A percentile compares a stretch with the other conserved stretches of the same genome.
Evolutionary conservation across 1,284 basidiomycete genomes (phyloP).

Genomic region (Gastroboletus turbinatus): DNA sequence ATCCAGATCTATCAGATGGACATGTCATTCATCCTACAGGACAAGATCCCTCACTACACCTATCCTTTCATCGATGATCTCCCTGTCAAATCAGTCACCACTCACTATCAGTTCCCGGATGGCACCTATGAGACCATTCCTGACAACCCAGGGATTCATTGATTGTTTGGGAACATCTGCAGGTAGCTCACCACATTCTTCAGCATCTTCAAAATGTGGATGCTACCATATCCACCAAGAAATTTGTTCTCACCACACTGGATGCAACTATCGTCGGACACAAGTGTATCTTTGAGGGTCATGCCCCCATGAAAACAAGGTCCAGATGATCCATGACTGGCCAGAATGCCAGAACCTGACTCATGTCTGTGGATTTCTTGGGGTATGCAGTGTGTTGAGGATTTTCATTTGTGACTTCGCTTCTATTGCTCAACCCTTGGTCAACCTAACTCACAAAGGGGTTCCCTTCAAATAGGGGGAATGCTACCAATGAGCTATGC

Average conservation of each 20-base stretch:
- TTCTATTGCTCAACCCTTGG: not conserved
- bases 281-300: not conserved
- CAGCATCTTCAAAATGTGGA: not conserved
- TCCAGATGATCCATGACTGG: not conserved
- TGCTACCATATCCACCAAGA: not conserved
- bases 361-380: too few relatives aligned
- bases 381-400: too few relatives aligned
- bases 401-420: too few relatives aligned
- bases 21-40: not conserved
- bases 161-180: not conserved
- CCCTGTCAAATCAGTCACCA: not conserved
- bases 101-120: not conserved
- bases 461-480: not conserved
- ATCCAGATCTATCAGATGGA: not conserved
- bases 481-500: too few relatives aligned
- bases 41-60: not conserved
- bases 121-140: not conserved
- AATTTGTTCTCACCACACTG: not conserved
- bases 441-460: not conserved
- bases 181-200: not conserved
- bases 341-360: too few relatives aligned
- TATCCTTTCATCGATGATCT: too few relatives aligned
- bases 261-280: not conserved
- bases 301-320: not conserved
- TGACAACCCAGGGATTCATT: rapidly evolving